Evolutionary conservation across 2,329 filamentous ascomycete species (phyloP), one percentile per base, ranked within the genome.

Genomic region (Talaromyces sp.): DNA sequence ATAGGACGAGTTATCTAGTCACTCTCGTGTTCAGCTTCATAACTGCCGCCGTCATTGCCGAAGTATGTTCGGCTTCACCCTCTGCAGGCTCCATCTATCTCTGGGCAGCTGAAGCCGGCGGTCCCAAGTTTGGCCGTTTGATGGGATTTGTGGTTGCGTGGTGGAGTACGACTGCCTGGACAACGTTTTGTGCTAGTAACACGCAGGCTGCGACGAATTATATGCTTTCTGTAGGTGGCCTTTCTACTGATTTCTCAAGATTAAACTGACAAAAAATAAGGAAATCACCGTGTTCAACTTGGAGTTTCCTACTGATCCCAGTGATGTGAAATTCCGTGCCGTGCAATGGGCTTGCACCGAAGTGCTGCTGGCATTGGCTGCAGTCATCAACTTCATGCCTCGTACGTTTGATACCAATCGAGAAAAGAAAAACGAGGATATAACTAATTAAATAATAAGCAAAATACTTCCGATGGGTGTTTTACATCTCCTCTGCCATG

Each of bases 131-230:
- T 62, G 81, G 82, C n/a, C 70, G 82, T 28, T 70, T 84, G 0
- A 76, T 84, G 56, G 82, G 82, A 17, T 84, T 83, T 66, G 70
- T 84, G n/a, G 82, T 84, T n/a, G 82, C 82, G 0, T 85, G 82
- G 82, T 85, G 82, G 82, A 82, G 79, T 63, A 84, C 81, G 0
- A 84, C 82, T 0, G 82, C 83, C 1, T 85, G 82, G 82, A 85
- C 82, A 2, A 84, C 79, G 0, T 81, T 81, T 57, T 81, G 79
- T 65, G 79, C 79, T 2, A 81, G 79, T 74, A 81, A 81, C 62
- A 80, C 78, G 0, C 79, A 81, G 59, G 72, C 75, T 25, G 79
- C 78, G 13, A 75, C 75, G 15, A 81, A 81, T 60, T 81, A 81
- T 52, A 78, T 81, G 76, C 76, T 81, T 48, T 76, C 79, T 41